Percentiles rank a stretch among this genome's conserved stretches.
phyloP scores from a whole-genome alignment of 306 rosid genomes.

The Cucurbita argyrosperma region DNA sequence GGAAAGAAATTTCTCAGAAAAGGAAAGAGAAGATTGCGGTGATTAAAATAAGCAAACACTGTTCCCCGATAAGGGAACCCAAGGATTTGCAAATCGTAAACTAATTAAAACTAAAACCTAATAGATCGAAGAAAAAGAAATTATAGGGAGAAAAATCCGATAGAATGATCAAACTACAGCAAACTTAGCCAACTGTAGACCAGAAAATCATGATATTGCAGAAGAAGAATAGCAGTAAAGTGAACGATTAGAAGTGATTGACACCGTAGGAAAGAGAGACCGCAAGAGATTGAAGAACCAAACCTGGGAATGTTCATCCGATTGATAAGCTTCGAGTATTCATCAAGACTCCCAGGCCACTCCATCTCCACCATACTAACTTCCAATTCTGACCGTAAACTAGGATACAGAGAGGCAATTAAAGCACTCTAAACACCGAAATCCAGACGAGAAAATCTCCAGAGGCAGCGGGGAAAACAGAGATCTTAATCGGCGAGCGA shows the following conservation, averaged over 20 bases:
- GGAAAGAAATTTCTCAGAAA: conserved; percentile 2
- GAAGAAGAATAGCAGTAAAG: not conserved
- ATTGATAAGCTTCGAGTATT: conserved; percentile 60
- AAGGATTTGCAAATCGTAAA: not conserved
- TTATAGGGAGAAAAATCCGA: not conserved
- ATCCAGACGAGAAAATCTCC: not conserved
- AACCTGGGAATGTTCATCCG: conserved; percentile 90
- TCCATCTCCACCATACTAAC: conserved; percentile 28
- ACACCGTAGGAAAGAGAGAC: not conserved
- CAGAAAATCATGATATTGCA: not conserved
- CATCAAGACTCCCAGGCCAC: conserved; percentile 59
- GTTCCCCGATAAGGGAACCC: not conserved
- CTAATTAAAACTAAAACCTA: not conserved
- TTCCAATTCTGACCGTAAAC: not conserved
- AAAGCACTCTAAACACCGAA: not conserved
- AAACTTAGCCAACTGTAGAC: not conserved
- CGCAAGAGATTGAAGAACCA: not conserved
- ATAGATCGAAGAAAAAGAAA: not conserved
- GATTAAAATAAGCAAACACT: not conserved
- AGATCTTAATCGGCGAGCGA: too few species aligned
- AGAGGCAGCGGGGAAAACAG: not conserved
- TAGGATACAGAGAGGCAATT: not conserved
- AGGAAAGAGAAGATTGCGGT: conserved; percentile 1
- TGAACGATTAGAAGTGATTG: not conserved
- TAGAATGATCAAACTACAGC: not conserved